Conservation (phyloP, 1,139 yeast genomes). For the Geotrichum citri-aurantii region DNA sequence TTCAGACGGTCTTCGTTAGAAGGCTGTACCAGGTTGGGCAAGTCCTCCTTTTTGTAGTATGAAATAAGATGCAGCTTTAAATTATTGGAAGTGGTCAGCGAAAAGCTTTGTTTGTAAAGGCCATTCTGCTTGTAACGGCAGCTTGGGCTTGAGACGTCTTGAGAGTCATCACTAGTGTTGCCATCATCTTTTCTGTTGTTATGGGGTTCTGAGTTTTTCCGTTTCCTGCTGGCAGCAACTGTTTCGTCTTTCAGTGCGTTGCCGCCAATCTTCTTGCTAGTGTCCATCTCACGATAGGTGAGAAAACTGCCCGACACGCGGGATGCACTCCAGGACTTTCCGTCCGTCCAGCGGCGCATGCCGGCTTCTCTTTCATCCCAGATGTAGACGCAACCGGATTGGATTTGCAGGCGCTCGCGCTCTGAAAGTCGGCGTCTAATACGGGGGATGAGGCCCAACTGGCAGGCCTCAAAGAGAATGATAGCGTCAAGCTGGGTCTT, state of each 20-base stretch:
- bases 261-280: slow-evolving; percentile 18
- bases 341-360: slow-evolving; percentile 64
- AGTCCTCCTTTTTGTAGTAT: slow-evolving; percentile 41
- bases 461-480: slow-evolving; percentile 50
- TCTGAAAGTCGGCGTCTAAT: slow-evolving; percentile 48
- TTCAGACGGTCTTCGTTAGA: slow-evolving; percentile 39
- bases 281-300: slow-evolving; percentile 50
- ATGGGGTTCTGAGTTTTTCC: slow-evolving; percentile 16
- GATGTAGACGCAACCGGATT: slow-evolving; percentile 48
- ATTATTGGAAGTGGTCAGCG: slow-evolving; percentile 45
- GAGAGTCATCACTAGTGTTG: slow-evolving; percentile 21
- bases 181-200: slow-evolving; percentile 14
- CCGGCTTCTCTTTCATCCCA: slow-evolving; percentile 59
- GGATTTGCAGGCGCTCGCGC: slow-evolving; percentile 45
- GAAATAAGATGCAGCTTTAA: slow-evolving; percentile 53
- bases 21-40: slow-evolving; percentile 37
- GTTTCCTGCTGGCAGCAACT: slow-evolving; percentile 1
- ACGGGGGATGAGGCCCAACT: slow-evolving; percentile 45
- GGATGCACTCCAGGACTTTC: slow-evolving; percentile 57
- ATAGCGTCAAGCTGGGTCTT: slow-evolving; percentile 50
- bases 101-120: slow-evolving; percentile 53
- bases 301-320: slow-evolving; percentile 53
- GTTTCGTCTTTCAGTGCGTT: background rate
- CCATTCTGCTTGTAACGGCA: slow-evolving; percentile 44
- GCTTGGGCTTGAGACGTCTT: slow-evolving; percentile 19